Evolutionary conservation across 1,284 basidiomycete species (phyloP), one percentile per base, ranked within the genome.

Genomic region (Trametes sp.): DNA sequence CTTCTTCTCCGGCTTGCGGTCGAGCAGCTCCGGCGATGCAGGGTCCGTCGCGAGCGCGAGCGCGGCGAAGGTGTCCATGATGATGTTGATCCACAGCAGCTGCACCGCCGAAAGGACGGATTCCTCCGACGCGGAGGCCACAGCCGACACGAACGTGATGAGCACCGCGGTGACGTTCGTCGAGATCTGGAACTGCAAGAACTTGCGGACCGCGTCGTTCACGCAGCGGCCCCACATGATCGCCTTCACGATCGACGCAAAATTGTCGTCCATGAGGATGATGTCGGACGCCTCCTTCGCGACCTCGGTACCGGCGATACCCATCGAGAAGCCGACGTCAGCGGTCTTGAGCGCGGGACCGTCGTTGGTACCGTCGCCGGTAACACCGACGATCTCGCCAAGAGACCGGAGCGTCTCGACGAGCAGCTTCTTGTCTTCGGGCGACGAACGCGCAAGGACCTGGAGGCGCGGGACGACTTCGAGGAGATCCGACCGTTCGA

Each of bases 191-290:
- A 98, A 98, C 81, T 98, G 97, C 65, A 99, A 76, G 82, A 98
- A 99, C 82, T 98, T 98, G 76, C 93, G 90, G 65, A 98, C 97
- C 0, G 96, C 88, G 75, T 99, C 97, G 77, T 98, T 98, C 67
- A 99, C 96, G 75, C 95, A 97, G 62, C 97, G 94, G 49, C 97
- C 97, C 97, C 97, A 99, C 85, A 98, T 96, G 73, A 99, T 96
- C 59, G 96, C 97, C 72, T 95, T 92, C 68, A 98, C 95, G 74
- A 99, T 97, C 19, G 94, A 96, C 10, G 94, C 83, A 76, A 99
- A 98, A 76, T 98, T 98, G 80, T 98, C 97, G 74, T 96, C 93
- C 95, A 98, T 98, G 52, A 99, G 87, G 71, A 99, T 97, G 73
- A 99, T 98, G 74, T 99, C 98, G 10, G 96, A 98, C 2, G 98